A percentile compares a stretch with the other conserved stretches of the same genome.
phyloP scores from a whole-genome alignment of 73 alveolate genomes.

The Effrenium voratum region DNA sequence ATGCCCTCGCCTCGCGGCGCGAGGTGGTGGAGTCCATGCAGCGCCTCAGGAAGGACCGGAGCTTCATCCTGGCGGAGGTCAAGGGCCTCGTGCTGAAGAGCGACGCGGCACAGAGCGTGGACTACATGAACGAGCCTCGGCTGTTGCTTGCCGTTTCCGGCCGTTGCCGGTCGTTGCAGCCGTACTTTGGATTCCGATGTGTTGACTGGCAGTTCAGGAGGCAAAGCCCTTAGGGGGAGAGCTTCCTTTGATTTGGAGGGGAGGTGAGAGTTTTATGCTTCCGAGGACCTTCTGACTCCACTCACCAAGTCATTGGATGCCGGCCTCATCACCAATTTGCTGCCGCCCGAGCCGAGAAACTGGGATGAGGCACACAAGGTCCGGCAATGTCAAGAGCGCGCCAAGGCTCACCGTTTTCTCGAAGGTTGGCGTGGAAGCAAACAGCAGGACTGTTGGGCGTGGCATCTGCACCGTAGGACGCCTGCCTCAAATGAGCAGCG shows the following conservation, averaged over 20 bases:
- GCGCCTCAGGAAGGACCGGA: conserved; percentile 73
- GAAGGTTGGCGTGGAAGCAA: conserved; percentile 49
- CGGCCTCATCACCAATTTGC: conserved; percentile 51
- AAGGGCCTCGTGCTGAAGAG: conserved; percentile 85
- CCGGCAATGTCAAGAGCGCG: not conserved
- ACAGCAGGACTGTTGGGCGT: conserved; percentile 40
- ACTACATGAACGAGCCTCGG: conserved; percentile 57
- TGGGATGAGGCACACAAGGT: not conserved
- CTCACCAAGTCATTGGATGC: conserved; percentile 75
- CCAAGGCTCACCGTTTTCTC: conserved; percentile 69
- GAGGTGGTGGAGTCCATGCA: conserved; percentile 84
- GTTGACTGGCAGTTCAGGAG: not conserved
- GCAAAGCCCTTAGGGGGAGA: not conserved
- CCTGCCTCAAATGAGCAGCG: not conserved
- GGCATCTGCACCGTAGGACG: no score
- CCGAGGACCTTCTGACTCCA: conserved; percentile 65
- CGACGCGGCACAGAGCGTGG: conserved; percentile 45
- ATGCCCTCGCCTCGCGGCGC: not conserved
- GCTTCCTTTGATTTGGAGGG: not conserved
- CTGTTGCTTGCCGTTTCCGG: not conserved
- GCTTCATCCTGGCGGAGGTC: conserved; percentile 70
- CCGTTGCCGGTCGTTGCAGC: no score
- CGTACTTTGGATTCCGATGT: no score
- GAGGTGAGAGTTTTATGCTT: not conserved
- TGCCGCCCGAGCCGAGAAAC: not conserved